phyloP scores from a whole-genome alignment of 768 basidiomycete genomes.

The Russula lepida region DNA sequence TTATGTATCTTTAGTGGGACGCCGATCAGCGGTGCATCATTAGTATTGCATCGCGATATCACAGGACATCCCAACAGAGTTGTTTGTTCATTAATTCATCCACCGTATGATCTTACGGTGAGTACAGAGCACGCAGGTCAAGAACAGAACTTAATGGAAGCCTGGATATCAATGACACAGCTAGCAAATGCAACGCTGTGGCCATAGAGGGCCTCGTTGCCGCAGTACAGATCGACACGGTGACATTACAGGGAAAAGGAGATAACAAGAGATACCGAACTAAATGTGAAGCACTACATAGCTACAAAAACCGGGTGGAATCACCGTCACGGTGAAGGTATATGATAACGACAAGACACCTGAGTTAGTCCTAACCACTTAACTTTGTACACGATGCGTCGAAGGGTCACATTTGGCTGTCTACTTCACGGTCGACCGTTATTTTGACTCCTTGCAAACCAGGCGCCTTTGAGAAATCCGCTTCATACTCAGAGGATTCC shows the following conservation, averaged over 20 bases:
- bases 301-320: neutral
- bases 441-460: slow-evolving; percentile 16
- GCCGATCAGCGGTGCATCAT: too few relatives aligned
- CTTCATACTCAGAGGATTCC: slow-evolving; percentile 20
- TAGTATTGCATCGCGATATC: too few relatives aligned
- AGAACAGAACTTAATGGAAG: neutral
- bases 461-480: slow-evolving; percentile 11
- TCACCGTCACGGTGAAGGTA: neutral
- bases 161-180: neutral
- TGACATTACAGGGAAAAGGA: neutral
- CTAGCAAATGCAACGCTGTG: neutral
- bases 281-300: neutral
- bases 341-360: neutral
- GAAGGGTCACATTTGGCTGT: slow-evolving; percentile 11
- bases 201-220: neutral
- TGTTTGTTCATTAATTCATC: too few relatives aligned
- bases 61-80: too few relatives aligned
- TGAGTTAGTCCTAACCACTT: neutral
- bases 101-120: too few relatives aligned
- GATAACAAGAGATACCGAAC: neutral
- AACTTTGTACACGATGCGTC: slow-evolving; percentile 10
- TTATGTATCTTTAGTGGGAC: too few relatives aligned
- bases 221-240: neutral
- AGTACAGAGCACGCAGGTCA: neutral
- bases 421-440: slow-evolving; percentile 19